Percentiles rank a stretch among this genome's conserved stretches.
phyloP scores from a whole-genome alignment of 176 grass and related monocot genomes.

The Bonia amplexicaulis region DNA sequence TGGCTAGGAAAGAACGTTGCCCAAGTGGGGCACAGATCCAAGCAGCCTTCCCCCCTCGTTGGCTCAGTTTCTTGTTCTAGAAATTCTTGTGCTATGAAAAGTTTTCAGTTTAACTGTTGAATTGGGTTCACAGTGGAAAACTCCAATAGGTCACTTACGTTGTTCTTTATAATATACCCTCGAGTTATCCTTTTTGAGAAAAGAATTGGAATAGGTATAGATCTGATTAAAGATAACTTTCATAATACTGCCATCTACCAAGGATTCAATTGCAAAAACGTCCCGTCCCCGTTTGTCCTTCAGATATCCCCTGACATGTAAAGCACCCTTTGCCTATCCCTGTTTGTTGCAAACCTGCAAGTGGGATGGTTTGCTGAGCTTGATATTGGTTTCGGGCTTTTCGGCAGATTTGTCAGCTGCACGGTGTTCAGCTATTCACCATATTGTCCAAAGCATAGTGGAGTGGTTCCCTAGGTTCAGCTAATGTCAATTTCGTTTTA shows the following conservation, averaged over 20 bases:
- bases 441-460: neutral
- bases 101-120: neutral
- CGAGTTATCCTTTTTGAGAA: neutral
- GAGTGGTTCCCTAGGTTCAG: neutral
- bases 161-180: neutral
- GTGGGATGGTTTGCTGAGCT: neutral
- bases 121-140: neutral
- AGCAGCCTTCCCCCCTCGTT: neutral
- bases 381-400: neutral
- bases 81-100: neutral
- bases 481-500: neutral
- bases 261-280: neutral
- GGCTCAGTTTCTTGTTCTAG: neutral
- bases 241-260: neutral
- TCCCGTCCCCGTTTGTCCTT: neutral
- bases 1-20: neutral
- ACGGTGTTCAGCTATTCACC: neutral
- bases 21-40: conserved; percentile 11
- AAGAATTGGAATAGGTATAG: neutral
- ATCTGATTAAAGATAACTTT: conserved; percentile 8
- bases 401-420: neutral
- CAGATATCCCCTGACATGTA: neutral
- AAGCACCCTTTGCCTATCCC: neutral
- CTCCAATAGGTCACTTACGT: neutral
- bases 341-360: neutral